Evolutionary conservation across 441 rosid species (phyloP), one percentile per base, ranked within the genome.

Genomic region (Gossypium davidsonii): DNA sequence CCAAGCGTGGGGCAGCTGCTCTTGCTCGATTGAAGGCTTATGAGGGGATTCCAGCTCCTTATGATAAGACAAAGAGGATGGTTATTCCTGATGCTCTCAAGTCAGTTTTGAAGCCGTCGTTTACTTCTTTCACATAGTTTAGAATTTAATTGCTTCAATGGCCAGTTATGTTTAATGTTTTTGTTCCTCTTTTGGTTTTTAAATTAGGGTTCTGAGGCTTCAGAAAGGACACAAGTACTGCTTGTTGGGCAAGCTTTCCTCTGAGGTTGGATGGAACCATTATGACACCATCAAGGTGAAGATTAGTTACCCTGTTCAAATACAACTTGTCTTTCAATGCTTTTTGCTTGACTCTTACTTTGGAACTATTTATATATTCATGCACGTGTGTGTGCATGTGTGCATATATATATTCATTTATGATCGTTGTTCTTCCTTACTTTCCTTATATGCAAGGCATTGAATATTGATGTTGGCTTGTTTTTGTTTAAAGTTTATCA

Each of bases 191-290:
- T 49, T 52, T 44, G 51, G 2, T 55, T 48, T 14, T 72, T 53
- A 21, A 66, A 64, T n/a, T 75, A 91, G 93, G 87, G 96, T 91
- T 20, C 82, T 93, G 94, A 91, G 97, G 88, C 94, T 90, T 79
- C 94, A 88, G 76, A 86, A 78, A 78, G 96, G 93, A 0, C 94
- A 89, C 79, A 90, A 89, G 53, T 85, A 92, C 79, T 85, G 93
- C 77, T 74, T 89, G 39, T 74, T 93, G 83, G 97, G 96, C 4
- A 73, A 74, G 3, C 85, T 91, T 4, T 91, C 98, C 23, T 87
- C 92, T n/a, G 87, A 91, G 84, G 93, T 91, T n/a, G 92, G 96
- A 61, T 93, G 97, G 98, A 91, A 93, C 84, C 85, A 89, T 70
- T 87, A 88, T 63, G 97, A 91, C 56, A 91, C 89, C 77, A 89